Conservation (phyloP, 2,329 filamentous ascomycete species). For the Botryotinia convoluta region DNA sequence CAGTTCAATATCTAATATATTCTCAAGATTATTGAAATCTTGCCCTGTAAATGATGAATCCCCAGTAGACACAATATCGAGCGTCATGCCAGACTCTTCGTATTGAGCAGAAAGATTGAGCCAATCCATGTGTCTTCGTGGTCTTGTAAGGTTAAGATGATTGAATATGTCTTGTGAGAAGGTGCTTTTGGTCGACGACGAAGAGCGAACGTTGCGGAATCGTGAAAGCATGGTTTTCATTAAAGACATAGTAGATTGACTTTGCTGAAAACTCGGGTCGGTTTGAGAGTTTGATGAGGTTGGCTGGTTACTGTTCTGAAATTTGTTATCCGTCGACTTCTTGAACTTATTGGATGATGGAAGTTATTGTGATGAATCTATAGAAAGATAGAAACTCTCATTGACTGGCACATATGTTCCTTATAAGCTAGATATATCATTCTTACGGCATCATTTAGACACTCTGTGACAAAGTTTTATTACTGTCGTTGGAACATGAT, state of each 20-base stretch:
- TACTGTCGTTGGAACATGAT: not conserved
- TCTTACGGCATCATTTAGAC: not conserved
- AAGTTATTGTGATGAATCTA: not conserved
- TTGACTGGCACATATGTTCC: not conserved
- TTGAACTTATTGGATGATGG: not conserved
- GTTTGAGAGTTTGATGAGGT: not conserved
- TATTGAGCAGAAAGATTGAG: not conserved
- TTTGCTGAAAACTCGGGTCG: not conserved
- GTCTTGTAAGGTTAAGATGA: not conserved
- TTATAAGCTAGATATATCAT: not conserved
- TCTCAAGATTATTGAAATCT: not conserved
- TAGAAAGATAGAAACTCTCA: not conserved
- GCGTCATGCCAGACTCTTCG: not conserved
- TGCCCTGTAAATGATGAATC: not conserved
- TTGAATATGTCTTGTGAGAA: not conserved
- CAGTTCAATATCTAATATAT: not conserved
- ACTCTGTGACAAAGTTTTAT: not conserved
- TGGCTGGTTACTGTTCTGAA: not conserved
- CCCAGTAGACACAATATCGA: not conserved
- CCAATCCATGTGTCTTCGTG: not conserved
- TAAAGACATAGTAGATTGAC: not conserved
- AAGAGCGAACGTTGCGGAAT: not conserved
- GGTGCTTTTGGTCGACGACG: not conserved
- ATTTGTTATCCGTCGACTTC: not conserved
- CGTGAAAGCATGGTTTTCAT: not conserved